These are phyloP conservation scores for Lentinula novae-zelandiae DNA, from an alignment of 1,284 basidiomycete species.

Conservation along the genomic window DNA sequence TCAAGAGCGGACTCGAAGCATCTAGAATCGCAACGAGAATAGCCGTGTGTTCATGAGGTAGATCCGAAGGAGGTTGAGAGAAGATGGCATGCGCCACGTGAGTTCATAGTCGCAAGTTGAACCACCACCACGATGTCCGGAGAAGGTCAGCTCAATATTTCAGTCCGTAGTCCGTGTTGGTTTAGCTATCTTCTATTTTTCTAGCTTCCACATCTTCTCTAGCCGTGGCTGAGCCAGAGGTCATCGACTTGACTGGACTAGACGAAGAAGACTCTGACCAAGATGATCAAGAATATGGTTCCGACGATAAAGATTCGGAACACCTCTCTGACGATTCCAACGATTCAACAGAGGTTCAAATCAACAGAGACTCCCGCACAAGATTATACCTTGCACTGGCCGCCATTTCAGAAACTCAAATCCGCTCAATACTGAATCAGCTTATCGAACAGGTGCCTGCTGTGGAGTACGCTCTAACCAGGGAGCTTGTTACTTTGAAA, in stretches of 20 bases:
- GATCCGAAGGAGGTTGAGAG: neutral
- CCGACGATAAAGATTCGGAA: conserved; percentile 13
- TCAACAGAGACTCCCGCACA: conserved; percentile 36
- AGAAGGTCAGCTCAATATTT: neutral
- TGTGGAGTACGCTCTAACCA: conserved; percentile 37
- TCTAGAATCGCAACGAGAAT: neutral
- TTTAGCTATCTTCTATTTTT: neutral
- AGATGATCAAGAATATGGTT: neutral
- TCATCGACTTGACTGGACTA: conserved; percentile 40
- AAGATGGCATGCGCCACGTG: neutral
- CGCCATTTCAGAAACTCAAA: conserved; percentile 35
- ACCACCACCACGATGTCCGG: neutral
- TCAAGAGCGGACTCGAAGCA: neutral
- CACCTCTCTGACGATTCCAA: conserved; percentile 10
- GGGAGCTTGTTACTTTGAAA: conserved; percentile 37
- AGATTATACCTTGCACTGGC: conserved; percentile 38
- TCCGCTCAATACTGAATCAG: conserved; percentile 34
- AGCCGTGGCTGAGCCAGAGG: conserved; percentile 19
- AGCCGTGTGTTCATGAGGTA: neutral
- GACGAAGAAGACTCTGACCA: conserved; percentile 22
- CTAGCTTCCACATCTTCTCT: neutral
- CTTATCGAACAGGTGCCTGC: conserved; percentile 36
- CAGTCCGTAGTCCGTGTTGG: neutral
- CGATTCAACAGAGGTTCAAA: conserved; percentile 28
- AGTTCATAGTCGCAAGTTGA: neutral